Percentiles rank a stretch among this genome's conserved stretches.
phyloP scores from a whole-genome alignment of 129 eudicot species.

The Ambrosia artemisiifolia region DNA sequence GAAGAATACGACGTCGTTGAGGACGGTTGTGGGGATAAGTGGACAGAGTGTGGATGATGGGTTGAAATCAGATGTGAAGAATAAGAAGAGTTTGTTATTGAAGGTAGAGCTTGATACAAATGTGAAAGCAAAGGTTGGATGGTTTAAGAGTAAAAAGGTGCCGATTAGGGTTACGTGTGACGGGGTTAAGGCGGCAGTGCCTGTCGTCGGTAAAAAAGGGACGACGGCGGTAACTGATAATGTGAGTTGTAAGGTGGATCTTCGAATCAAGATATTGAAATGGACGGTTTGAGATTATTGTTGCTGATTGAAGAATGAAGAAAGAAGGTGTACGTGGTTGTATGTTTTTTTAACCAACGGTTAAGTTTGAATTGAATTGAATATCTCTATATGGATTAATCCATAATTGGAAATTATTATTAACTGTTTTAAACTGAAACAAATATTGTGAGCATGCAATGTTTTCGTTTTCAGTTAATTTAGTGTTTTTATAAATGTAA shows the following conservation, averaged over 20 bases:
- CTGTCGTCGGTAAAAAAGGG: slow-evolving; percentile 31
- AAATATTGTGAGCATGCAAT: no score
- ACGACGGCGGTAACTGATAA: neutral
- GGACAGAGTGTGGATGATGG: neutral
- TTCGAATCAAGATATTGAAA: slow-evolving; percentile 1
- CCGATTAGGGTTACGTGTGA: slow-evolving; percentile 40
- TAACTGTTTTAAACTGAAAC: no score
- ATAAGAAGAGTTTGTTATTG: neutral
- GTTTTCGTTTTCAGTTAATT: no score
- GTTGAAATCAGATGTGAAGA: neutral
- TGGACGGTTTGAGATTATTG: slow-evolving; percentile 2
- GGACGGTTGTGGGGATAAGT: slow-evolving; percentile 16
- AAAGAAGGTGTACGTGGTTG: neutral
- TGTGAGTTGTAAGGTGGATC: neutral
- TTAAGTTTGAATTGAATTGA: neutral
- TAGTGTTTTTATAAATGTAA: neutral
- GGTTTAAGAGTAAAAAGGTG: slow-evolving; percentile 38
- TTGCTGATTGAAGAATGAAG: neutral
- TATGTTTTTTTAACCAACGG: neutral
- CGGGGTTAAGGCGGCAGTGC: slow-evolving; percentile 33
- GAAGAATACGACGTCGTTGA: slow-evolving; percentile 46
- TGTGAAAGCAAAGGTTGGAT: slow-evolving; percentile 44
- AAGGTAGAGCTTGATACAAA: slow-evolving; percentile 43
- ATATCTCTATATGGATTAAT: no score
- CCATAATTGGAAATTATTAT: neutral